These are phyloP conservation scores for Homolaphlyctis polyrhiza DNA, from an alignment of 371 early-diverging fungal genomes.

Conservation along the genomic window DNA sequence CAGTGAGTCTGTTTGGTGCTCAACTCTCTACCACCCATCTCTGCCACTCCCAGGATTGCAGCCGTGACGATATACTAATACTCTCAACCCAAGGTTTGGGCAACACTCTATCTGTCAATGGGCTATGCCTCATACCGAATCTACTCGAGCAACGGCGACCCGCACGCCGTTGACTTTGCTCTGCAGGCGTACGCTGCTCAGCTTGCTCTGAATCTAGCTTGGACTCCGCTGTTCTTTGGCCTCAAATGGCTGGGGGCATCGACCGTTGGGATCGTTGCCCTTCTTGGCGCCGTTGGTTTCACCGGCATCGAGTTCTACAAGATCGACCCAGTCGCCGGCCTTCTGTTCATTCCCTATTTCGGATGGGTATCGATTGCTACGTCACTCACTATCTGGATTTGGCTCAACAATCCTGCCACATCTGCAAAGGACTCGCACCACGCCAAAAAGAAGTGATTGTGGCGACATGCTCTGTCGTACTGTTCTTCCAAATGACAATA, in stretches of 20 bases:
- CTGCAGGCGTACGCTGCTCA: conserved; percentile 13
- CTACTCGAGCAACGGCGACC: not conserved
- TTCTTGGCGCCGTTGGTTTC: conserved; percentile 10
- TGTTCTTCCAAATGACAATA: too few species aligned
- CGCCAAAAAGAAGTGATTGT: too few species aligned
- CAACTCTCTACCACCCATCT: not conserved
- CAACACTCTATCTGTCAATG: conserved; percentile 18
- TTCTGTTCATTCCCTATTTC: conserved; percentile 19
- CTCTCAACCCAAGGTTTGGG: conserved; percentile 10
- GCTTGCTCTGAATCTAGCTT: conserved; percentile 15
- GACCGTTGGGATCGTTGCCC: conserved; percentile 8
- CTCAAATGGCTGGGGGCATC: conserved; percentile 7
- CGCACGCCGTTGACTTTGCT: conserved; percentile 1
- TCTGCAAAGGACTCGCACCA: too few species aligned
- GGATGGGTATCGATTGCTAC: conserved; percentile 18
- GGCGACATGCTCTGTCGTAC: too few species aligned
- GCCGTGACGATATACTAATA: too few species aligned
- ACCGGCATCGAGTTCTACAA: conserved; percentile 14
- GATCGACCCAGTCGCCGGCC: conserved; percentile 15
- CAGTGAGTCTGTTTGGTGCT: not conserved
- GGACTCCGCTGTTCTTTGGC: conserved; percentile 25
- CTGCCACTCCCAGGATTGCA: too few species aligned
- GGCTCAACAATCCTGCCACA: conserved; percentile 10
- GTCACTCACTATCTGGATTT: conserved; percentile 8
- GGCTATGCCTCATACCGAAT: conserved; percentile 15